These are phyloP conservation scores for Ceriops decandra DNA, from an alignment of 345 rosid species.

Conservation along the genomic window DNA sequence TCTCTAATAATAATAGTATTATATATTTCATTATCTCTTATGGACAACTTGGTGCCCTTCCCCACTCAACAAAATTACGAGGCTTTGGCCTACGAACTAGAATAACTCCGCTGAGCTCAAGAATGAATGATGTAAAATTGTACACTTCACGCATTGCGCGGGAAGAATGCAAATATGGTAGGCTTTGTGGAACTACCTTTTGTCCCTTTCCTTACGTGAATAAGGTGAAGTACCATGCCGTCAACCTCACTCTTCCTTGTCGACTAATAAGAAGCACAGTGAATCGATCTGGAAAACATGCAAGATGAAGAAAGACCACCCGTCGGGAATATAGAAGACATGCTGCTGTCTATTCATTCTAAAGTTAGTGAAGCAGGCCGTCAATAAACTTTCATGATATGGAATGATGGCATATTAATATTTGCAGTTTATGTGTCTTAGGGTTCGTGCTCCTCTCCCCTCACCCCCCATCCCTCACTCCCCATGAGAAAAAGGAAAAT, in stretches of 20 bases:
- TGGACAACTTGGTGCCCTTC: constrained; percentile 81
- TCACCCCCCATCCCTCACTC: too few species aligned
- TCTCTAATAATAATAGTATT: not conserved
- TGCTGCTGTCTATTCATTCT: too few species aligned
- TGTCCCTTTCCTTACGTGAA: too few species aligned
- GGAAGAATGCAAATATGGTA: constrained; percentile 6
- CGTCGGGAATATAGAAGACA: too few species aligned
- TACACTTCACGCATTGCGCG: not conserved
- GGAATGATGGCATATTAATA: too few species aligned
- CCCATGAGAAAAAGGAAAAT: too few species aligned
- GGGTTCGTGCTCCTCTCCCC: too few species aligned
- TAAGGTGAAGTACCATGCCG: constrained; percentile 54
- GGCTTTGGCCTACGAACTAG: constrained; percentile 83
- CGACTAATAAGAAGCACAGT: constrained; percentile 92
- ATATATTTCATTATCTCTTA: constrained; percentile 44
- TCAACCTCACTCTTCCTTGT: constrained; percentile 93
- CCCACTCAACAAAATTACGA: constrained; percentile 90
- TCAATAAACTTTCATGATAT: too few species aligned
- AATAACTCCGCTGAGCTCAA: constrained; percentile 82
- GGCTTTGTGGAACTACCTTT: too few species aligned
- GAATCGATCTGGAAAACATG: constrained; percentile 43
- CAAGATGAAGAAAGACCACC: too few species aligned
- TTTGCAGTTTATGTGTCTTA: too few species aligned
- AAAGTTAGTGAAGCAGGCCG: too few species aligned
- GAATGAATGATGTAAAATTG: constrained; percentile 28